Evolutionary conservation across 1,284 basidiomycete species (phyloP), one percentile per base, ranked within the genome.

Genomic region (Boletus mariae): DNA sequence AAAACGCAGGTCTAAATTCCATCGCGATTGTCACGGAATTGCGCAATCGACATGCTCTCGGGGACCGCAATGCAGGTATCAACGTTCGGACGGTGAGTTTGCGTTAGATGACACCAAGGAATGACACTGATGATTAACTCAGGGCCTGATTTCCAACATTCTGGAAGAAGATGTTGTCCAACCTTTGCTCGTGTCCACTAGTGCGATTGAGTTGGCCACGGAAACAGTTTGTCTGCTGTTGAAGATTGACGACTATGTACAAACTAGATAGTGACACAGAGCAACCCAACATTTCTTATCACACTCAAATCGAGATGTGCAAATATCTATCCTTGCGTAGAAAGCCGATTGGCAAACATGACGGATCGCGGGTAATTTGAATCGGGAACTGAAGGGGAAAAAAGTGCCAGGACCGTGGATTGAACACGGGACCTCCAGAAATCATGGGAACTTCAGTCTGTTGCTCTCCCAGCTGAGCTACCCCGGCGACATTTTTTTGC

Each of bases 11-110:
- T 46, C 77, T 99, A 59, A 98, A 99, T 75, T 94, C 97, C 6
- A 98, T 99, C 60, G 88, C 93, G 13, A 99, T 99, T 65, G 95
- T 99, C 50, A 99, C 97, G 31, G 97, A 99, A 71, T 78, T 99
- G 54, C 84, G 97, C 60, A 99, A 99, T 76, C 82, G 94, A 60
- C 97, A 99, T 74, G 94, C 96, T 4, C 77, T 94, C 20, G 97
- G 97, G 31, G 97, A 99, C 66, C 81, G 84, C 60, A 95, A 88
- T 61, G 96, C 97, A 20, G 97, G 97, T 44, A 99, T 99, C 75
- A 99, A 99, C 68, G 95, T 99, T 55, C 86, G 95, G 67, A 97
- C 94, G 79, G 92, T 92, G 65, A 52, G 80, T 65, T 40, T 35
- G 28, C 43, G 9, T 40, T 52, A 25, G 32, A 15, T n/a, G 41